Evolutionary conservation across 148 eudicot species (phyloP).

Genomic region (Chenopodium suecicum): DNA sequence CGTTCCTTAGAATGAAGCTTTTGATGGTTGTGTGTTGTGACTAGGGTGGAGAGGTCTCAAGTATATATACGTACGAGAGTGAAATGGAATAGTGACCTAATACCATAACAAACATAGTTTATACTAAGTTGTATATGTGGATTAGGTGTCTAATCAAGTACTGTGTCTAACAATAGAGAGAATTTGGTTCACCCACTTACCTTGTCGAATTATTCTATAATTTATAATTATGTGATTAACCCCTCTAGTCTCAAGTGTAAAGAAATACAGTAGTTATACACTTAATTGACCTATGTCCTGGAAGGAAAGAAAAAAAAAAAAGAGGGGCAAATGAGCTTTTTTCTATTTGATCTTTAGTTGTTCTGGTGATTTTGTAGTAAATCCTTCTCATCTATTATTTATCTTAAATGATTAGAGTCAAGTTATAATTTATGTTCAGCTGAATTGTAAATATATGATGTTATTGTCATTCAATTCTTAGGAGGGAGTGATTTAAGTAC

Average conservation of each 20-base stretch:
- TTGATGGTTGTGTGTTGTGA: conserved; percentile 5
- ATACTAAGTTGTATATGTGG: conserved; percentile 16
- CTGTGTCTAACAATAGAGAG: conserved; percentile 23
- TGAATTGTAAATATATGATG: background rate
- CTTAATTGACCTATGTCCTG: too few species aligned
- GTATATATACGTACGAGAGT: conserved; percentile 25
- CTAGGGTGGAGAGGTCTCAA: background rate
- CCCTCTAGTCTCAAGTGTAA: background rate
- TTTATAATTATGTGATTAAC: background rate
- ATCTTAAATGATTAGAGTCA: background rate
- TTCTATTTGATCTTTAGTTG: background rate
- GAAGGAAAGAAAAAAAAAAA: too few species aligned
- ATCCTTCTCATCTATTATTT: background rate
- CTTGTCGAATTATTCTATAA: conserved; percentile 2
- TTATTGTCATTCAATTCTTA: background rate
- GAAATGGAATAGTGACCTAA: conserved; percentile 13
- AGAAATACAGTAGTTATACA: background rate
- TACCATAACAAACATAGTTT: conserved; percentile 10
- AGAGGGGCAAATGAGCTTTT: background rate
- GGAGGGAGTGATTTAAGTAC: too few species aligned
- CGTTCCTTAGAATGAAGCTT: conserved; percentile 1
- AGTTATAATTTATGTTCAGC: background rate
- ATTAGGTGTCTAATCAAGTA: conserved; percentile 40
- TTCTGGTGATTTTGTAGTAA: background rate
- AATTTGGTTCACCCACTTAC: conserved; percentile 55